A percentile compares a stretch with the other conserved stretches of the same genome.
phyloP scores from a whole-genome alignment of 805 yeast species.

The Kodamaea sagamina region DNA sequence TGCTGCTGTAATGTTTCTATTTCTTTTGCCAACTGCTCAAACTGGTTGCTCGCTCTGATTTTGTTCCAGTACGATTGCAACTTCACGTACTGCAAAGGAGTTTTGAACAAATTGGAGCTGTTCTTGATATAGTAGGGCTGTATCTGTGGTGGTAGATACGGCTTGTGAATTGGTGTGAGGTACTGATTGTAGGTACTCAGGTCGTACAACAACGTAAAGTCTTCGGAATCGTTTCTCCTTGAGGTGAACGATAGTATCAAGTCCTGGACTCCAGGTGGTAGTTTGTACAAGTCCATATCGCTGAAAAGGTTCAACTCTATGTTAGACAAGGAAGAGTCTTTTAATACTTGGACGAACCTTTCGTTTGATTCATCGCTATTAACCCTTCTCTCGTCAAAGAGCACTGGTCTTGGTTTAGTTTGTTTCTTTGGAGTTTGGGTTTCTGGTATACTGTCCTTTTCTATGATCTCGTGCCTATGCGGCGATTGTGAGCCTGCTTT shows the following conservation, averaged over 20 bases:
- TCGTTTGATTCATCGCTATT: slow-evolving; percentile 4
- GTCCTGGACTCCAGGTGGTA: slow-evolving; percentile 48
- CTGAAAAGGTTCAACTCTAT: slow-evolving; percentile 37
- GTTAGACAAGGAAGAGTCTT: slow-evolving; percentile 31
- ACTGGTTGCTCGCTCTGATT: slow-evolving; percentile 35
- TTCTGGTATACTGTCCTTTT: neutral
- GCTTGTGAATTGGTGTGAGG: slow-evolving; percentile 33
- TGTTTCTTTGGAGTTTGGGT: too few species aligned
- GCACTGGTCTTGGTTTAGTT: neutral
- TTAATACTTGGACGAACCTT: slow-evolving; percentile 29
- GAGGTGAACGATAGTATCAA: slow-evolving; percentile 42
- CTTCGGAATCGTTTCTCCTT: slow-evolving; percentile 27
- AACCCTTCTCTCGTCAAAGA: slow-evolving; percentile 3
- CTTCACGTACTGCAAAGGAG: slow-evolving; percentile 38
- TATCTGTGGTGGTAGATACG: slow-evolving; percentile 32
- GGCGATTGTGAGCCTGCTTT: slow-evolving; percentile 1
- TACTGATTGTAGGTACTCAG: slow-evolving; percentile 25
- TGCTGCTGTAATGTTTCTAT: slow-evolving; percentile 26
- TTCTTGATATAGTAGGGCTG: slow-evolving; percentile 14
- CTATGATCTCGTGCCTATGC: neutral
- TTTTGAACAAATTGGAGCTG: slow-evolving; percentile 21
- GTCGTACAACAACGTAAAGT: slow-evolving; percentile 27
- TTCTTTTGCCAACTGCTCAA: slow-evolving; percentile 35
- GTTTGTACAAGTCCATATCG: slow-evolving; percentile 33
- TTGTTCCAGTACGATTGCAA: slow-evolving; percentile 45